Evolutionary conservation across 1,284 basidiomycete species (phyloP).

Genomic region (Apiotrichum montevideense): DNA sequence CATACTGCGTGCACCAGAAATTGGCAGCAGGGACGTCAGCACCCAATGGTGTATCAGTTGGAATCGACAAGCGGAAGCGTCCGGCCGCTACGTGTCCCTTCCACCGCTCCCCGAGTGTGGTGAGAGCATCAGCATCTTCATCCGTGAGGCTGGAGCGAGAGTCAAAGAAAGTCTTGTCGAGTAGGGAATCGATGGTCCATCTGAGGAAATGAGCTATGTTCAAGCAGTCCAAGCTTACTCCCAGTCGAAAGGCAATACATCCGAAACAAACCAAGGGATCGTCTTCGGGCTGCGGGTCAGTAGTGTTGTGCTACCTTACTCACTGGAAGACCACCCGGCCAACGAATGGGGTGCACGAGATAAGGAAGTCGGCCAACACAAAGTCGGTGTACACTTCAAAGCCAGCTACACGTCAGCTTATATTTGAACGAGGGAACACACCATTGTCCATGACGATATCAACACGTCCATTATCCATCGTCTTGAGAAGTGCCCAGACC

Average conservation of each 20-base stretch:
- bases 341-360: slow-evolving; percentile 77
- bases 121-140: slow-evolving; percentile 47
- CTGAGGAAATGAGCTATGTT: slow-evolving; percentile 9
- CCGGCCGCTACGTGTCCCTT: slow-evolving; percentile 61
- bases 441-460: slow-evolving; percentile 93
- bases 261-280: slow-evolving; percentile 83
- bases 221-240: slow-evolving; percentile 28
- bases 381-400: slow-evolving; percentile 96
- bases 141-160: slow-evolving; percentile 51
- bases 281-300: slow-evolving; percentile 61
- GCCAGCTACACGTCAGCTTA: slow-evolving; percentile 55
- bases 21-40: slow-evolving; percentile 47
- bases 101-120: slow-evolving; percentile 67
- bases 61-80: slow-evolving; percentile 67
- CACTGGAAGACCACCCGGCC: slow-evolving; percentile 81
- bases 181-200: slow-evolving; percentile 50
- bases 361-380: slow-evolving; percentile 87
- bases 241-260: slow-evolving; percentile 78
- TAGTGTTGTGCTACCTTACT: slow-evolving; percentile 32
- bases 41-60: slow-evolving; percentile 61
- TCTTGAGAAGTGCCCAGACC: slow-evolving; percentile 69
- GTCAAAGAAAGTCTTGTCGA: slow-evolving; percentile 54
- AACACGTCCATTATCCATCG: slow-evolving; percentile 55
- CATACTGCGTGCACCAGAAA: slow-evolving; percentile 79
- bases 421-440: slow-evolving; percentile 36